phyloP scores from a whole-genome alignment of 2,329 filamentous ascomycete genomes.

The Bimuria novae-zelandiae region DNA sequence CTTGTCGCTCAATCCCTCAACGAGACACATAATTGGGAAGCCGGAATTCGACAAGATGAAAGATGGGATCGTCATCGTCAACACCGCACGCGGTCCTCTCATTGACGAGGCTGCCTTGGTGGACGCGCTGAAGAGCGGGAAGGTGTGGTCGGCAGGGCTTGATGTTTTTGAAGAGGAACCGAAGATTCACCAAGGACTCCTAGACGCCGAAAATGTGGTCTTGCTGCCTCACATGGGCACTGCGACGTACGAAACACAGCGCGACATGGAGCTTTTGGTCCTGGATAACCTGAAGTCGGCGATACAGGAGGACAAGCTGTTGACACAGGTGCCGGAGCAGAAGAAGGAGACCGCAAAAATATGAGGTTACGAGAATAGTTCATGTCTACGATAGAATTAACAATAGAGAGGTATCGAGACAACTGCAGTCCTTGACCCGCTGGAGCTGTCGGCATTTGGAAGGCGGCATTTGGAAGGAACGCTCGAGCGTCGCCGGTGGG shows the following conservation, averaged over 20 bases:
- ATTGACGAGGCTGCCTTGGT: conserved; percentile 62
- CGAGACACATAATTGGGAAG: conserved; percentile 58
- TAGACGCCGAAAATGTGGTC: conserved; percentile 57
- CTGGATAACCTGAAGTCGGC: conserved; percentile 62
- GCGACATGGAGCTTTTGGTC: conserved; percentile 65
- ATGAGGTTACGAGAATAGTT: conserved; percentile 13
- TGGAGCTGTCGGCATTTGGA: too few relatives aligned
- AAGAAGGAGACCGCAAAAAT: conserved; percentile 46
- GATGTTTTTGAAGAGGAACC: conserved; percentile 65
- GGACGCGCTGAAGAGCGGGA: conserved; percentile 57
- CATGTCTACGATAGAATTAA: not conserved
- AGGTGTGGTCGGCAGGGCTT: conserved; percentile 59
- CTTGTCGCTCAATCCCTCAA: conserved; percentile 56
- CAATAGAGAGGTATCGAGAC: too few relatives aligned
- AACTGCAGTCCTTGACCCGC: too few relatives aligned
- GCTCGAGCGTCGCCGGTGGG: too few relatives aligned
- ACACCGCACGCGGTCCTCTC: conserved; percentile 62
- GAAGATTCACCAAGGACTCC: conserved; percentile 56
- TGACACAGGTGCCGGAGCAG: conserved; percentile 67
- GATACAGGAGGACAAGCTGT: conserved; percentile 60
- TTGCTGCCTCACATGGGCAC: conserved; percentile 66
- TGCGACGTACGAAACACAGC: conserved; percentile 61
- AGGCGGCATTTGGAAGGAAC: too few relatives aligned
- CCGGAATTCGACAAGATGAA: conserved; percentile 59
- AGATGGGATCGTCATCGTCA: conserved; percentile 61